phyloP scores from a whole-genome alignment of 129 eudicot species.

The Centrapalus pauciflorus region DNA sequence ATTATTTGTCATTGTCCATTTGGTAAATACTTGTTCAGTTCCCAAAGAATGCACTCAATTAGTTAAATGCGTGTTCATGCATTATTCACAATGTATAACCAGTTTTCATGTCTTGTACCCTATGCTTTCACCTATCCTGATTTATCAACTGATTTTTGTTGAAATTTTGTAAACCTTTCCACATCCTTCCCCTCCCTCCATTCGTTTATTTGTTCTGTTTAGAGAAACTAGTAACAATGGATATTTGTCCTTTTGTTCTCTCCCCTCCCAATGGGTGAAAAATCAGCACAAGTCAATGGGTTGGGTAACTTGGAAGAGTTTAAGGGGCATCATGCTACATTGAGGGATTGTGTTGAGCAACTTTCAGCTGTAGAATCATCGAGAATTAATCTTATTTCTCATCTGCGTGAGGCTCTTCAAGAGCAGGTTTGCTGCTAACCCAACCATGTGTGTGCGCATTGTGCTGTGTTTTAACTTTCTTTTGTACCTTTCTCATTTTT shows the following conservation, averaged over 20 bases:
- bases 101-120: too few relatives aligned
- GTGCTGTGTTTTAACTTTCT: not conserved
- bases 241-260: not conserved
- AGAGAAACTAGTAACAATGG: not conserved
- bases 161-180: too few relatives aligned
- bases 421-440: slow-evolving; percentile 66
- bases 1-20: not conserved
- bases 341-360: slow-evolving; percentile 74
- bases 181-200: not conserved
- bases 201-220: not conserved
- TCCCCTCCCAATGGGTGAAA: too few relatives aligned
- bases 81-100: too few relatives aligned
- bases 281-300: slow-evolving; percentile 39
- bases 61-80: too few relatives aligned
- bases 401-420: slow-evolving; percentile 68
- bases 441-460: not conserved
- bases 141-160: too few relatives aligned
- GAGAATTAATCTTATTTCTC: slow-evolving; percentile 67
- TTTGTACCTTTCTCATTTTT: not conserved
- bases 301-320: slow-evolving; percentile 57
- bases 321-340: slow-evolving; percentile 62
- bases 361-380: slow-evolving; percentile 64
- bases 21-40: too few relatives aligned
- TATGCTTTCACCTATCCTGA: too few relatives aligned
- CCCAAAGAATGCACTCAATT: too few relatives aligned